These are phyloP conservation scores for Monosporozyma servazzii DNA, from an alignment of 805 yeast species.

Conservation along the genomic window DNA sequence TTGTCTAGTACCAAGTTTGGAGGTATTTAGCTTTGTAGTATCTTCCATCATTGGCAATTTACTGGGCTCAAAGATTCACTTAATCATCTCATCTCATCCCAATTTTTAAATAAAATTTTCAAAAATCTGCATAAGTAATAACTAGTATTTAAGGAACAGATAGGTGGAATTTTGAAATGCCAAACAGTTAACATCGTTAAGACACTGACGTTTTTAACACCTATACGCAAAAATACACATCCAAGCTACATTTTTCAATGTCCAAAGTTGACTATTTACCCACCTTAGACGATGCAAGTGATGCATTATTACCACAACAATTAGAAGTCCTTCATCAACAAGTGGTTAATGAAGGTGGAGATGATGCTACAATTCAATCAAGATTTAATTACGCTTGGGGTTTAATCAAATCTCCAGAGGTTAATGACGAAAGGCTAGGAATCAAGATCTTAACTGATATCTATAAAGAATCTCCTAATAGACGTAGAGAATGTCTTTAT, in stretches of 20 bases:
- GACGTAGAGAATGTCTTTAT: constrained; percentile 84
- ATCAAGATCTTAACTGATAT: constrained; percentile 59
- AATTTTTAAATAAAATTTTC: neutral
- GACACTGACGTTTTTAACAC: neutral
- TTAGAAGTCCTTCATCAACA: constrained; percentile 67
- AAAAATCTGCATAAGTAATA: neutral
- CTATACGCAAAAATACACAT: neutral
- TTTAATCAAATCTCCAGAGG: constrained; percentile 58
- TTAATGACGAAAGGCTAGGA: constrained; percentile 67
- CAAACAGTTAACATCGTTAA: too few species aligned
- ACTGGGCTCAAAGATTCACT: too few species aligned
- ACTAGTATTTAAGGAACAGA: neutral
- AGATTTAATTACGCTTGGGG: constrained; percentile 97
- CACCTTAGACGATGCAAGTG: constrained; percentile 25
- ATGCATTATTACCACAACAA: constrained; percentile 60
- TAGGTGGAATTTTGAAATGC: too few species aligned
- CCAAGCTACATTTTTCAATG: constrained; percentile 9
- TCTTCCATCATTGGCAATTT: constrained; percentile 26
- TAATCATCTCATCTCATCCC: neutral
- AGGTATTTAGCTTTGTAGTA: constrained; percentile 49
- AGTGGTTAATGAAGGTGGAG: constrained; percentile 65
- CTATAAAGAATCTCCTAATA: constrained; percentile 67
- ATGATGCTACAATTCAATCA: constrained; percentile 71
- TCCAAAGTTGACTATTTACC: constrained; percentile 24
- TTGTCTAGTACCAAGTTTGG: constrained; percentile 77